Evolutionary conservation across 1,284 basidiomycete genomes (phyloP), one percentile per base, ranked within the genome.

Genomic region (Tylopilus sp.): DNA sequence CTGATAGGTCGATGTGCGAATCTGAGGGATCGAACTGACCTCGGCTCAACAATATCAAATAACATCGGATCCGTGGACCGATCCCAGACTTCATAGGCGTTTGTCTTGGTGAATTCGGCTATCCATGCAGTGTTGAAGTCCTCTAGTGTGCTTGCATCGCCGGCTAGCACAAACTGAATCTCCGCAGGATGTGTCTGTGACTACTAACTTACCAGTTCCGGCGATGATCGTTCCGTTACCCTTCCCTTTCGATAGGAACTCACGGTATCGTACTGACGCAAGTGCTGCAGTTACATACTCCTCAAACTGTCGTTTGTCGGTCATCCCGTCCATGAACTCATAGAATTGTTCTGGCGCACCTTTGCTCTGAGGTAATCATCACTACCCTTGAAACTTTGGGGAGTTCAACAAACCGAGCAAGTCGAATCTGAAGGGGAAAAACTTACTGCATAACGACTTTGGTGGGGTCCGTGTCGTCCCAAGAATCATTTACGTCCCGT

Each of bases 41-140:
- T 76, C 38, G 93, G 89, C 67, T 97, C 94, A 48, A 92, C 78
- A 46, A 96, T 88, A 66, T 97, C 94, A 63, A 97, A 97, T 17
- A 96, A 70, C 55, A 90, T 74, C 2, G 89, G 85, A 67, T 96
- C 93, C 0, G 94, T 96, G 29, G 83, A 81, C 38, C 81, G 75
- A 49, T 94, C 81, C 94, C 94, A 97, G 2, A 91, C 80, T 52
- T 88, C 83, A 64, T 83, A 93, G 0, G 91, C 91, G 55, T 85
- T 81, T 11, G 92, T 93, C 56, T 76, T 77, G 67, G 81, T 86
- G 73, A 95, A 95, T 57, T 89, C 86, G 1, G 81, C 73, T 21
- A 95, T 80, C 87, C 91, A 97, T 3, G 82, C 62, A 21, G 87
- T 81, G 58, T 87, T 91, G 69, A 94, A 96, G 60, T 91, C 85